Percentiles rank a stretch among this genome's conserved stretches.
Evolutionary conservation across 2,329 filamentous ascomycete genomes (phyloP).

Genomic region (Diaporthe citrichinensis): DNA sequence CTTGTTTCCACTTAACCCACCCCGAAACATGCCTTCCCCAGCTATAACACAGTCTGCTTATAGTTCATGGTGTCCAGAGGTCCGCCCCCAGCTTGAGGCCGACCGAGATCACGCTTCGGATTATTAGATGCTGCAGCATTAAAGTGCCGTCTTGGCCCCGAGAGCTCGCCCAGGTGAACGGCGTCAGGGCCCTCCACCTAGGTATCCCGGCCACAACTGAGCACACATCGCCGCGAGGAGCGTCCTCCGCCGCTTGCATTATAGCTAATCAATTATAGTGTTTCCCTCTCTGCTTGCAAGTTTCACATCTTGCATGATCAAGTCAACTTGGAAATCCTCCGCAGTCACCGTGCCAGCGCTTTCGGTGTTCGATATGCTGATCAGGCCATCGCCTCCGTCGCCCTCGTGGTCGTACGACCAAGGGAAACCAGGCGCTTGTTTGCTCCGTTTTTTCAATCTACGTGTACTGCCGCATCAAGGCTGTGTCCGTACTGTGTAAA

Average conservation of each 20-base stretch:
- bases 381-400: slow-evolving; percentile 19
- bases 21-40: slow-evolving; percentile 22
- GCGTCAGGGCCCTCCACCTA: background rate
- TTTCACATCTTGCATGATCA: slow-evolving; percentile 33
- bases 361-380: slow-evolving; percentile 18
- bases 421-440: slow-evolving; percentile 10
- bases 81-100: background rate
- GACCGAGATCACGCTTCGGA: slow-evolving; percentile 18
- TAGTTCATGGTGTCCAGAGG: slow-evolving; percentile 6
- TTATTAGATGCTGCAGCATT: slow-evolving; percentile 30
- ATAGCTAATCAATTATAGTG: slow-evolving; percentile 24
- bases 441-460: slow-evolving; percentile 26
- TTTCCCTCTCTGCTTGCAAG: slow-evolving; percentile 19
- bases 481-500: slow-evolving; percentile 21
- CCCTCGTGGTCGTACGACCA: slow-evolving; percentile 27
- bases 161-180: background rate
- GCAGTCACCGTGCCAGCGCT: background rate
- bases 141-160: slow-evolving; percentile 20
- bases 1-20: slow-evolving; percentile 11
- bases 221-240: background rate
- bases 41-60: slow-evolving; percentile 13
- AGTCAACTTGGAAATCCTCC: background rate
- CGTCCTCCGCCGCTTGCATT: background rate
- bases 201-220: slow-evolving; percentile 8
- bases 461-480: background rate